phyloP scores from a whole-genome alignment of 306 rosid species.

The Casuarina glauca region DNA sequence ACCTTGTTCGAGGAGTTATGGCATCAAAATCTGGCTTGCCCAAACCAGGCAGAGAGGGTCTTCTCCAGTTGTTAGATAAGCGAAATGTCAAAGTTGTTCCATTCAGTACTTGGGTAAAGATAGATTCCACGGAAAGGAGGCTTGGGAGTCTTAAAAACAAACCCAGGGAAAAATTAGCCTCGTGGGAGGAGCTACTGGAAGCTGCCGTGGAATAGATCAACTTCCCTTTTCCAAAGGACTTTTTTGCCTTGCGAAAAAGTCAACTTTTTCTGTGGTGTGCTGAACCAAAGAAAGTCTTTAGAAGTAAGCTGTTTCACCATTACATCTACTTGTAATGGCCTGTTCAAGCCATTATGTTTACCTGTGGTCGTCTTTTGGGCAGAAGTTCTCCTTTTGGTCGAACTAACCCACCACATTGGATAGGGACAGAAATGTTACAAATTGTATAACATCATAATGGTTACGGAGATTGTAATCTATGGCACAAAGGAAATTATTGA shows the following conservation, averaged over 20 bases:
- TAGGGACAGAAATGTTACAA: no score
- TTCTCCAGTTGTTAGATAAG: slow-evolving; percentile 50
- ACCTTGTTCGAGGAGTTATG: slow-evolving; percentile 53
- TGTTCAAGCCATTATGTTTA: no score
- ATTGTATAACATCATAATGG: no score
- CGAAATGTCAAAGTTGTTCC: slow-evolving; percentile 59
- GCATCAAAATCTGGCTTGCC: slow-evolving; percentile 31
- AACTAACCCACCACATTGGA: neutral
- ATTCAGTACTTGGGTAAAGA: slow-evolving; percentile 72
- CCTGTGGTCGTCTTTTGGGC: no score
- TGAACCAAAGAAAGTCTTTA: neutral
- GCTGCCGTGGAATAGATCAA: slow-evolving; percentile 30
- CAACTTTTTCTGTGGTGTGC: neutral
- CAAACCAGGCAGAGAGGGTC: slow-evolving; percentile 76
- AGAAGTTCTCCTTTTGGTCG: neutral
- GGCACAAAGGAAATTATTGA: no score
- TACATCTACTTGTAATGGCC: no score
- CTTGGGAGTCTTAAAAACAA: slow-evolving; percentile 60
- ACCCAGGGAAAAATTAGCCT: slow-evolving; percentile 71
- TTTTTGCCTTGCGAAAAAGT: neutral
- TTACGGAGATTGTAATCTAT: no score
- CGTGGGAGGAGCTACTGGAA: slow-evolving; percentile 64
- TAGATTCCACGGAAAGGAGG: slow-evolving; percentile 71
- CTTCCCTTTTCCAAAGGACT: no score
- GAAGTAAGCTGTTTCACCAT: neutral